phyloP scores from a whole-genome alignment of 2,329 filamentous ascomycete species.

The Colletotrichum tanaceti region DNA sequence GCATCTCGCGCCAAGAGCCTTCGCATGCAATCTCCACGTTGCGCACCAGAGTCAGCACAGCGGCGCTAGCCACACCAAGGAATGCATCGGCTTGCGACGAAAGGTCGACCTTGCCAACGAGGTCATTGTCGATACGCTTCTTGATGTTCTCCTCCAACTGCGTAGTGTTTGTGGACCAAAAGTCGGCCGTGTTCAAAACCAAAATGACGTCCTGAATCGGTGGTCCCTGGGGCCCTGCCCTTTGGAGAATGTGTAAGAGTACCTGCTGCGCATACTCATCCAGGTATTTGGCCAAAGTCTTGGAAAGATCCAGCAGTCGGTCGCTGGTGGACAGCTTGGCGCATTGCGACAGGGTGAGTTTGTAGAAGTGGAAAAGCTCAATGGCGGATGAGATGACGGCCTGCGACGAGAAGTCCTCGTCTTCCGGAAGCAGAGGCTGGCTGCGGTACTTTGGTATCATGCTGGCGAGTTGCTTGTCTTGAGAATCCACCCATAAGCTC shows the following conservation, averaged over 20 bases:
- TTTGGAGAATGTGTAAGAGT: conserved; percentile 76
- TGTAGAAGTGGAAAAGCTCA: conserved; percentile 97
- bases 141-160: conserved; percentile 96
- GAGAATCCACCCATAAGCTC: conserved; percentile 95
- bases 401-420: conserved; percentile 93
- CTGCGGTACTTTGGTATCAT: conserved; percentile 90
- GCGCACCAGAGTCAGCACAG: conserved; percentile 85
- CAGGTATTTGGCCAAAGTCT: conserved; percentile 89
- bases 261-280: conserved; percentile 97
- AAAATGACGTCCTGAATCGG: conserved; percentile 81
- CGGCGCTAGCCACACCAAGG: conserved; percentile 91
- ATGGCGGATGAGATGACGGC: conserved; percentile 94
- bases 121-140: conserved; percentile 83
- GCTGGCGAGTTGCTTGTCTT: conserved; percentile 85
- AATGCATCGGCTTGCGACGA: conserved; percentile 95
- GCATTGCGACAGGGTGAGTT: conserved; percentile 91
- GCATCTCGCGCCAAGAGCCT: conserved; percentile 95
- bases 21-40: conserved; percentile 87
- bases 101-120: conserved; percentile 82
- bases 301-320: conserved; percentile 84
- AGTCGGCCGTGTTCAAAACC: conserved; percentile 96
- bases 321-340: conserved; percentile 95
- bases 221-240: conserved; percentile 64
- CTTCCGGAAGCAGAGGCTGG: conserved; percentile 81
- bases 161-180: conserved; percentile 92